Conservation (phyloP, 352 stramenopile species). For the Phytophthora tubulina region DNA sequence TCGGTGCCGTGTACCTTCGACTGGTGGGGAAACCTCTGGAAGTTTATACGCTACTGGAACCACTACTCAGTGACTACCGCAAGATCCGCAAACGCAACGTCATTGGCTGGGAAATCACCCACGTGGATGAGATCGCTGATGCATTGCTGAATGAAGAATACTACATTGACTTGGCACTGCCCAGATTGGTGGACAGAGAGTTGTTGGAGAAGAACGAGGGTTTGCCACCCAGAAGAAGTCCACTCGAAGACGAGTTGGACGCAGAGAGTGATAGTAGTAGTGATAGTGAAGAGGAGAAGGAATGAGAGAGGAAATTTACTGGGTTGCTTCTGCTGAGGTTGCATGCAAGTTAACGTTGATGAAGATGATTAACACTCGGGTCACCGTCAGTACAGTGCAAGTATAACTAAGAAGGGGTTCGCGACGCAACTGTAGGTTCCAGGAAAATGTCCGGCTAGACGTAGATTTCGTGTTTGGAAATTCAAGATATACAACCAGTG, state of each 20-base stretch:
- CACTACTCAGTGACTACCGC: constrained; percentile 96
- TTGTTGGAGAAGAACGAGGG: constrained; percentile 84
- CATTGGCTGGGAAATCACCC: constrained; percentile 92
- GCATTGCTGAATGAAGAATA: constrained; percentile 93
- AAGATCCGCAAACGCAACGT: constrained; percentile 93
- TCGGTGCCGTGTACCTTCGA: constrained; percentile 97
- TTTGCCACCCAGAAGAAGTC: constrained; percentile 71
- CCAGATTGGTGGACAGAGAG: constrained; percentile 89
- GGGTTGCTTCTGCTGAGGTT: too few relatives aligned
- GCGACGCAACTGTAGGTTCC: too few relatives aligned
- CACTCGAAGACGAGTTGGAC: constrained; percentile 82
- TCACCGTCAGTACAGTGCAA: too few relatives aligned
- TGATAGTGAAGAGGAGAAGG: constrained; percentile 28
- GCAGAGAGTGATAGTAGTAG: constrained; percentile 37
- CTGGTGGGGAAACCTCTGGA: constrained; percentile 94
- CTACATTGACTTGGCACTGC: constrained; percentile 95
- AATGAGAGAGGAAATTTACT: neutral
- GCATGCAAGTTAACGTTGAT: too few relatives aligned
- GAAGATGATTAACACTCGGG: too few relatives aligned
- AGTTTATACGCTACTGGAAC: constrained; percentile 95
- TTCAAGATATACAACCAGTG: too few relatives aligned
- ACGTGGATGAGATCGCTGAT: constrained; percentile 98
- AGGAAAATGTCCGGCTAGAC: too few relatives aligned
- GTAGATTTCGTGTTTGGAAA: too few relatives aligned
- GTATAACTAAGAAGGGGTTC: too few relatives aligned